phyloP scores from a whole-genome alignment of 345 rosid genomes.

The Lumnitzera littorea region DNA sequence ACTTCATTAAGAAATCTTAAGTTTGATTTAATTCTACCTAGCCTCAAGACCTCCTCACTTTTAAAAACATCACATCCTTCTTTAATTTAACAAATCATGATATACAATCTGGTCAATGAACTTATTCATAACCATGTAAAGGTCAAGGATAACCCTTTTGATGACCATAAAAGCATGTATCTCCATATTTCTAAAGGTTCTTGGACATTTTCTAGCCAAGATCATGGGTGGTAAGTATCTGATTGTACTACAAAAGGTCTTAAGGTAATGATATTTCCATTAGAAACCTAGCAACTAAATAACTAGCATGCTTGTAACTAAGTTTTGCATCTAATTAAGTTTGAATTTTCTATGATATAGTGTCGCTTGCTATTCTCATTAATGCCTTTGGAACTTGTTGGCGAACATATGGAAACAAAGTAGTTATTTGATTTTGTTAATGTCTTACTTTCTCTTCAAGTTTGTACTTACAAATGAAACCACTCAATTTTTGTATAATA shows the following conservation, averaged over 20 bases:
- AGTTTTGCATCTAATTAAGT: too few relatives aligned
- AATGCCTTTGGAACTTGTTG: constrained; percentile 24
- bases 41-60: too few relatives aligned
- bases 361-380: constrained; percentile 29
- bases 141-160: constrained; percentile 22
- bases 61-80: too few relatives aligned
- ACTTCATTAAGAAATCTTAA: too few relatives aligned
- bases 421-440: constrained; percentile 34
- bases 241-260: constrained; percentile 31
- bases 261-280: constrained; percentile 9
- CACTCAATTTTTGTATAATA: too few relatives aligned
- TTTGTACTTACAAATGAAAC: background rate
- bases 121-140: background rate
- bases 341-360: constrained; percentile 5
- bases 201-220: constrained; percentile 26
- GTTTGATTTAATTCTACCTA: too few relatives aligned
- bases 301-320: too few relatives aligned
- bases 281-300: too few relatives aligned
- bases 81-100: too few relatives aligned
- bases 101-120: too few relatives aligned
- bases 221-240: constrained; percentile 31
- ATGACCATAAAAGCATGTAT: constrained; percentile 19
- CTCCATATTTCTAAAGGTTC: constrained; percentile 28
- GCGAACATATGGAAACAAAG: constrained; percentile 28
- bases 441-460: constrained; percentile 31